Conservation (phyloP, 2,329 filamentous ascomycete genomes). For the Colletotrichum sp. region DNA sequence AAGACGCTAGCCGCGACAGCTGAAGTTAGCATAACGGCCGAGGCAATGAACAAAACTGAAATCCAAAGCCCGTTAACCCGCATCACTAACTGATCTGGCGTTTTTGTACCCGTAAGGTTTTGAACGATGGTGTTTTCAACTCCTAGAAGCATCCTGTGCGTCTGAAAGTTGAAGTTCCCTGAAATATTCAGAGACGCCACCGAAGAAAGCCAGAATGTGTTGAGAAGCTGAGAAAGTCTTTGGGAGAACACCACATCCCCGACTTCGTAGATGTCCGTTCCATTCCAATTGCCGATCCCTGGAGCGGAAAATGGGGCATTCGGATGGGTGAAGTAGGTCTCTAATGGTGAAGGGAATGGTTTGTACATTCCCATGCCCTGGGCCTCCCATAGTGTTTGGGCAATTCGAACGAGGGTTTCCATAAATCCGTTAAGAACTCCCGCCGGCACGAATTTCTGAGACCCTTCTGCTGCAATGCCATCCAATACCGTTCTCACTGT, state of each 20-base stretch:
- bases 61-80: not conserved
- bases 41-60: not conserved
- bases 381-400: not conserved
- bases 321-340: not conserved
- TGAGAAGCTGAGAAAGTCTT: not conserved
- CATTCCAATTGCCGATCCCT: not conserved
- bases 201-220: not conserved
- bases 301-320: not conserved
- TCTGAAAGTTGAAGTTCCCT: not conserved
- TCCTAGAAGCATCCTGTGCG: too few species aligned
- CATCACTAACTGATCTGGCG: not conserved
- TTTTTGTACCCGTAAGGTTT: not conserved
- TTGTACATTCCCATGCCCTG: not conserved
- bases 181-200: not conserved
- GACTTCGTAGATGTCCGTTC: not conserved
- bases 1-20: conserved; percentile 17
- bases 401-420: not conserved
- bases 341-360: not conserved
- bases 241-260: not conserved
- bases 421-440: not conserved
- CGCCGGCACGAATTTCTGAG: rapidly evolving
- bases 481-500: not conserved
- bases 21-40: not conserved
- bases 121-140: not conserved
- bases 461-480: not conserved